Percentiles rank a stretch among this genome's conserved stretches.
Conservation (phyloP, 345 rosid species). For the Chamaenerion angustifolium region DNA sequence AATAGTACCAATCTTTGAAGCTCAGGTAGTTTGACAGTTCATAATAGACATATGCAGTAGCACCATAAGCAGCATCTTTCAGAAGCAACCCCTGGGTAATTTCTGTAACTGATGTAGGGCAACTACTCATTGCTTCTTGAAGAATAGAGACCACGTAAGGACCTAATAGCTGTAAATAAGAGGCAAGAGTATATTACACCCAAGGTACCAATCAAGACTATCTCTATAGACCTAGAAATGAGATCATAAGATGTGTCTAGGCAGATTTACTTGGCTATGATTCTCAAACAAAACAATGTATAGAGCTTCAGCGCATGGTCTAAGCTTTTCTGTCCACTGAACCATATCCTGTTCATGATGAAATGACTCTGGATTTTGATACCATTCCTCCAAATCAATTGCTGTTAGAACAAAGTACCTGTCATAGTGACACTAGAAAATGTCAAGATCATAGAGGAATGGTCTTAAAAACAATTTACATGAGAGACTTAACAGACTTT, state of each 20-base stretch:
- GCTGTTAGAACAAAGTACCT: conserved; percentile 91
- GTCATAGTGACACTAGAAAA: conserved; percentile 17
- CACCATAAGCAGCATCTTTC: conserved; percentile 95
- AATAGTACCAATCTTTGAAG: conserved; percentile 78
- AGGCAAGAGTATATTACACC: conserved; percentile 8
- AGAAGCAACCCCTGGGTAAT: conserved; percentile 79
- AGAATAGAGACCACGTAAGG: conserved; percentile 87
- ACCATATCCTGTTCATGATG: conserved; percentile 98
- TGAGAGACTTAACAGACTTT: background rate
- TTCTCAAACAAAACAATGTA: conserved; percentile 96
- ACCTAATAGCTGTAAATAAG: conserved; percentile 58
- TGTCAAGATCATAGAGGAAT: conserved; percentile 10
- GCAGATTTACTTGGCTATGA: conserved; percentile 72
- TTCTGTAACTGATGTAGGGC: conserved; percentile 72
- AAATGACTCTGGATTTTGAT: conserved; percentile 86
- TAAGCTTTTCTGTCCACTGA: conserved; percentile 94
- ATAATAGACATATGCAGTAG: conserved; percentile 95
- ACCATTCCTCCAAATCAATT: conserved; percentile 85
- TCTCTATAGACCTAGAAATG: background rate
- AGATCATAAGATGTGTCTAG: conserved; percentile 6
- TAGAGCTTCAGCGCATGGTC: conserved; percentile 97
- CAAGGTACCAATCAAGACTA: too few species aligned
- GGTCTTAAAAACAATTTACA: background rate
- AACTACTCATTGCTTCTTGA: conserved; percentile 87
- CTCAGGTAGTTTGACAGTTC: conserved; percentile 90